Conservation (phyloP, 768 basidiomycete species). For the Tricholoma matsutake region DNA sequence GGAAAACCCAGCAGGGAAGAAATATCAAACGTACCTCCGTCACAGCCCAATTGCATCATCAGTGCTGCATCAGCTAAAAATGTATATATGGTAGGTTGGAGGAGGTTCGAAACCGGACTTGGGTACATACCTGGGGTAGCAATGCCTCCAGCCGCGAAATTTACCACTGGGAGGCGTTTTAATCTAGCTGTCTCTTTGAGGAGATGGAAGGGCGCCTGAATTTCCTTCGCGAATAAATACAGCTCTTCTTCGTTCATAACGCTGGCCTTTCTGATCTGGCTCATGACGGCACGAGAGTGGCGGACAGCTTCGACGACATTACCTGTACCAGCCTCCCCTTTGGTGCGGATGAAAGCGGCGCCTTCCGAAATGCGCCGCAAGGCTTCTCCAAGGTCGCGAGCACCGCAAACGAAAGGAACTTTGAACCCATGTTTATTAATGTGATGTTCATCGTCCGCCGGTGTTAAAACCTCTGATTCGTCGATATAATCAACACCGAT, state of each 20-base stretch:
- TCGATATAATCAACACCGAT: conserved; percentile 97
- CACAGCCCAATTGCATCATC: conserved; percentile 99
- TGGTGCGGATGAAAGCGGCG: conserved; percentile 97
- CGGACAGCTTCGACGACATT: conserved; percentile 94
- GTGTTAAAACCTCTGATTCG: conserved; percentile 92
- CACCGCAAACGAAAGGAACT: conserved; percentile 94
- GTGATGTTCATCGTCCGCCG: conserved; percentile 94
- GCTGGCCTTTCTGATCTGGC: conserved; percentile 81
- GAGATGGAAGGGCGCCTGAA: conserved; percentile 91
- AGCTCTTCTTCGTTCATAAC: conserved; percentile 95
- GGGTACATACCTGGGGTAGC: conserved; percentile 76
- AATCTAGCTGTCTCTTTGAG: conserved; percentile 94
- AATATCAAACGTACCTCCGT: conserved; percentile 66
- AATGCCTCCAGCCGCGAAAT: conserved; percentile 93
- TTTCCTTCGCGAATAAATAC: conserved; percentile 88
- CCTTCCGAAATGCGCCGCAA: conserved; percentile 96
- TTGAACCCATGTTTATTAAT: conserved; percentile 97
- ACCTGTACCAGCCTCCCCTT: conserved; percentile 88
- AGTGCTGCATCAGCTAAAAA: conserved; percentile 87
- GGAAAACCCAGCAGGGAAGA: conserved; percentile 5
- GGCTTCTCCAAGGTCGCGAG: conserved; percentile 93
- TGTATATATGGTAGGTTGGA: not conserved
- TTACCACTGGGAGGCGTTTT: conserved; percentile 92
- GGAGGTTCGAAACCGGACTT: not conserved
- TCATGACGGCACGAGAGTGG: conserved; percentile 80